Evolutionary conservation across 768 basidiomycete genomes (phyloP), one percentile per base, ranked within the genome.

Genomic region (Calocybe gangraenosa): DNA sequence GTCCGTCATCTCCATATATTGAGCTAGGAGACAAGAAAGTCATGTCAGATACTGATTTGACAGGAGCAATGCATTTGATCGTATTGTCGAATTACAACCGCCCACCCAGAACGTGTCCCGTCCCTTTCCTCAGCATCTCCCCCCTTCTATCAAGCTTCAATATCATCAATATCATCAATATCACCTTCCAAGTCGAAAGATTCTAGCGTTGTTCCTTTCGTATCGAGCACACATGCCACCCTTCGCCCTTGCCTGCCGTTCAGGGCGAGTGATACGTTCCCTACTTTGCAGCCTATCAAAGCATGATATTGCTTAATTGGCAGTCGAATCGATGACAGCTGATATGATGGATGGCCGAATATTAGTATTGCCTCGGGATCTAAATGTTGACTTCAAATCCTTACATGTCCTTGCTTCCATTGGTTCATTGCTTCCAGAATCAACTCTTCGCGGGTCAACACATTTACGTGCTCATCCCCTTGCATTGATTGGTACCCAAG

Each of bases 161-260:
- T 11, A 54, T 74, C 73, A 57, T 28, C 25, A 28, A 28, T 11
- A 54, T 74, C 73, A 57, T 78, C 81, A 52, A 65, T 78, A 51
- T 81, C 81, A 44, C 74, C 83, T 69, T 87, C 88, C 66, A 91
- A 70, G 71, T 91, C 88, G 56, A 89, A 68, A 36, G 82, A 73
- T 67, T 91, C 85, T 73, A 91, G 59, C 47, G 65, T 67, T 51
- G 68, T 72, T 52, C 86, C 87, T 43, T 70, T 69, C 47, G 63
- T 66, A 61, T 86, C 86, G 59, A 90, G 62, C 45, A 89, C 75
- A 61, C 88, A 87, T 5, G 79, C 86, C 41, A 90, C 81, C 56
- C 85, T 70, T 57, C 88, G 81, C 44, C 86, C 85, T 7, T 64
- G 68, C 60, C 82, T 71, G 51, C 89, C 88, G 60, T 92, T 92